Evolutionary conservation across 441 rosid genomes (phyloP).

Genomic region (Euphorbia schlechtendalii): DNA sequence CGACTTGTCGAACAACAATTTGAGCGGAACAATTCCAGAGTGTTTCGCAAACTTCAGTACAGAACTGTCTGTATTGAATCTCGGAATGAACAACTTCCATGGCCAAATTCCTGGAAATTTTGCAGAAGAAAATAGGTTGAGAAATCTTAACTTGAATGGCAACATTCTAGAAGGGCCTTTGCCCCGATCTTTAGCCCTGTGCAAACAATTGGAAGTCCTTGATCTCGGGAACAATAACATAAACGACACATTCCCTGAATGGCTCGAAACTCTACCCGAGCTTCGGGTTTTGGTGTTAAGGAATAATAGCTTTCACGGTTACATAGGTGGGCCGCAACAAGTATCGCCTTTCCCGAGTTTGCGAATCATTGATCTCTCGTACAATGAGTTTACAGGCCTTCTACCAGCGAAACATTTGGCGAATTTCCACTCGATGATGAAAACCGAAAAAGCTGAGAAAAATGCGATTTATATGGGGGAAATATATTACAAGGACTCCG

Average conservation of each 20-base stretch:
- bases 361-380: slow-evolving; percentile 16
- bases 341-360: slow-evolving; percentile 11
- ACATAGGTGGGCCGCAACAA: not conserved
- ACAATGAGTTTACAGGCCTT: slow-evolving; percentile 12
- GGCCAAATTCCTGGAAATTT: slow-evolving; percentile 13
- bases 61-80: not conserved
- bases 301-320: slow-evolving; percentile 13
- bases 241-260: slow-evolving; percentile 16
- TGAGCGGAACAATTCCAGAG: slow-evolving; percentile 20
- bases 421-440: slow-evolving; percentile 8
- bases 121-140: not conserved
- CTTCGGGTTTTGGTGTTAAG: slow-evolving; percentile 20
- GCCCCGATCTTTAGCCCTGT: slow-evolving; percentile 13
- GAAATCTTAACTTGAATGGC: slow-evolving; percentile 11
- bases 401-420: slow-evolving; percentile 10
- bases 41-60: slow-evolving; percentile 14
- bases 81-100: slow-evolving; percentile 15
- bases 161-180: slow-evolving; percentile 15
- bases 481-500: not conserved
- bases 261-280: slow-evolving; percentile 15
- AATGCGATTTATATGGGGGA: slow-evolving; percentile 5
- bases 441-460: not conserved
- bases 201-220: slow-evolving; percentile 9
- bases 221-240: slow-evolving; percentile 21
- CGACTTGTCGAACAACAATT: slow-evolving; percentile 20